phyloP scores from a whole-genome alignment of 192 early-diverging fungal species.

The Diversispora epigaea region DNA sequence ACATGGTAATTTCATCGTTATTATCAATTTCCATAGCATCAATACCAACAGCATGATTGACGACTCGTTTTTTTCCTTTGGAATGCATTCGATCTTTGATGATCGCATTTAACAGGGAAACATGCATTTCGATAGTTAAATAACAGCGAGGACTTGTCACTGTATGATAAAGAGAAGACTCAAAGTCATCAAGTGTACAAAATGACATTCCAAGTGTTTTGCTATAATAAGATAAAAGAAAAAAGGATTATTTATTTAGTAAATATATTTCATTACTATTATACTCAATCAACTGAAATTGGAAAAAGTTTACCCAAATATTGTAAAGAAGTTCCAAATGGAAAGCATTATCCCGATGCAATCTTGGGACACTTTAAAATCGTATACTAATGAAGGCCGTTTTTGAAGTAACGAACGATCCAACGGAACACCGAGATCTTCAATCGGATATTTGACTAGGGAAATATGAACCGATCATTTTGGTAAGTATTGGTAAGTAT shows the following conservation, averaged over 20 bases:
- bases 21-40: background rate
- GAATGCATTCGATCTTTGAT: constrained; percentile 10
- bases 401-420: constrained; percentile 35
- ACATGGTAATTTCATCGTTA: background rate
- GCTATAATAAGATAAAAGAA: background rate
- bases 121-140: constrained; percentile 10
- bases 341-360: constrained; percentile 51
- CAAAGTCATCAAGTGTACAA: constrained; percentile 7
- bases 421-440: constrained; percentile 69
- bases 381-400: constrained; percentile 45
- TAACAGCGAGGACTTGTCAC: background rate
- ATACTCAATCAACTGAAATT: background rate
- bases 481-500: background rate
- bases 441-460: constrained; percentile 73
- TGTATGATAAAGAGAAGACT: background rate
- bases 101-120: constrained; percentile 3
- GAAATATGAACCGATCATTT: background rate
- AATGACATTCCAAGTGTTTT: constrained; percentile 11
- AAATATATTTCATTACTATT: background rate
- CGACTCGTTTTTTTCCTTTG: background rate
- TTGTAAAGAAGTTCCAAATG: constrained; percentile 66
- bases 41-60: background rate
- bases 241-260: constrained; percentile 39
- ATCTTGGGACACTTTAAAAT: constrained; percentile 51
- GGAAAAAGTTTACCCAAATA: constrained; percentile 50